phyloP scores from a whole-genome alignment of 1,139 yeast species.

The Martiniozyma asiatica region DNA sequence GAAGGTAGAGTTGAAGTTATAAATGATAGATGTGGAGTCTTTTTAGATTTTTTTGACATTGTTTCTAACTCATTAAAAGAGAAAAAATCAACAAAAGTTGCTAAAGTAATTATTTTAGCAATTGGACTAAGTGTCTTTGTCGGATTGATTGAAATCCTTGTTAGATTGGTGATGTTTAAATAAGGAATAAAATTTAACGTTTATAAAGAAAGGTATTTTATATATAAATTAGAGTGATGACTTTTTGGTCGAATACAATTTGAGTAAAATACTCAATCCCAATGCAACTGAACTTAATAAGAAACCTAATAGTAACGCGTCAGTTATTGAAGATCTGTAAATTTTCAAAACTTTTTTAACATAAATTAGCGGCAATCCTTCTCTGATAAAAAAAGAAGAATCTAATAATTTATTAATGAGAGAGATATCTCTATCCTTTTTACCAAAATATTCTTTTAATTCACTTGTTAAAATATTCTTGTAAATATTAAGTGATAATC shows the following conservation, averaged over 20 bases:
- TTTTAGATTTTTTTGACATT: slow-evolving; percentile 84
- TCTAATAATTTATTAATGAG: slow-evolving; percentile 20
- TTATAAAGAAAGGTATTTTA: slow-evolving; percentile 2
- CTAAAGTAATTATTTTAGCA: slow-evolving; percentile 80
- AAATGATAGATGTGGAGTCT: slow-evolving; percentile 88
- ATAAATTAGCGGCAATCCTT: slow-evolving; percentile 20
- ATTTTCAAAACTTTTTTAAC: slow-evolving; percentile 18
- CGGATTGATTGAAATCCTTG: slow-evolving; percentile 44
- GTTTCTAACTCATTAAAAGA: slow-evolving; percentile 92
- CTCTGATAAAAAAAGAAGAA: slow-evolving; percentile 25
- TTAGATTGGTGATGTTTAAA: slow-evolving; percentile 46
- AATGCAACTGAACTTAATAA: slow-evolving; percentile 13
- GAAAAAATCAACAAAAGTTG: slow-evolving; percentile 77
- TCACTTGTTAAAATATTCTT: slow-evolving; percentile 21
- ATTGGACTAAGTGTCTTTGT: slow-evolving; percentile 72
- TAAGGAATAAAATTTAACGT: slow-evolving; percentile 23
- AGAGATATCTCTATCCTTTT: slow-evolving; percentile 19
- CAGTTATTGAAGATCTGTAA: slow-evolving; percentile 17
- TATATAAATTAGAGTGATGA: too few species aligned
- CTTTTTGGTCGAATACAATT: slow-evolving; percentile 11
- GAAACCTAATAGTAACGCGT: slow-evolving; percentile 15
- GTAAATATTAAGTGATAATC: slow-evolving; percentile 29
- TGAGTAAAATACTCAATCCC: slow-evolving; percentile 15
- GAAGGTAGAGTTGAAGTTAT: slow-evolving; percentile 89
- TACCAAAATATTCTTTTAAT: slow-evolving; percentile 21